Evolutionary conservation across 345 rosid species (phyloP), one percentile per base, ranked within the genome.

Genomic region (Eutrema heterophyllum): DNA sequence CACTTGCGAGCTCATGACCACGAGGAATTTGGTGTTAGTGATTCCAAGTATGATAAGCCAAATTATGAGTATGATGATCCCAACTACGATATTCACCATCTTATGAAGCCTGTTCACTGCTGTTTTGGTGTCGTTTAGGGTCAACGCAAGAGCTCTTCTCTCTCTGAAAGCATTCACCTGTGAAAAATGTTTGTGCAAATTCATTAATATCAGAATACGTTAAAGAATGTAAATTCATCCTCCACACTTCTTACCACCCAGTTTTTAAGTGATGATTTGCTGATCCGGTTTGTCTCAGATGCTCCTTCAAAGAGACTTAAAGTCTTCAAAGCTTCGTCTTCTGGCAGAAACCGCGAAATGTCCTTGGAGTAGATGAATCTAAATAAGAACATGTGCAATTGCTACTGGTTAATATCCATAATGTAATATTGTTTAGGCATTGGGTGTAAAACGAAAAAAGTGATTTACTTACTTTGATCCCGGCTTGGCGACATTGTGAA

Each of bases 71-170:
- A 86, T 86, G 44, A 90, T 69, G 14, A 88, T 81, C 7, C 70
- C 67, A 26, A 86, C 89, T 0, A 90, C 40, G 4, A 87, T 86
- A 45, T 88, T 88, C 24, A 89, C 93, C 77, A 90, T 68, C 83
- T 87, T 86, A 86, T 90, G 91, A 32, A 90, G 86, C 66, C 88
- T 88, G 48, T 86, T 88, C 21, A 90, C 97, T 3, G 93, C 91
- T 0, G 93, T 90, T 71, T 85, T 90, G 2, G 91, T 88, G 62
- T 90, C 97, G 35, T 84, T 90, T 64, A 90, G 70, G 2, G 97
- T 86, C 79, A 86, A 84, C 1, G 87, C 97, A 10, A 90, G 80
- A 5, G 97, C 87, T 81, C 88, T 88, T 9, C 90, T 81, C 73
- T 88, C 97, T 4, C 84, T 64, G 49, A 86, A 90, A 18, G 90